Evolutionary conservation across 2,329 filamentous ascomycete species (phyloP).

Genomic region (Stachybotrys chartarum): DNA sequence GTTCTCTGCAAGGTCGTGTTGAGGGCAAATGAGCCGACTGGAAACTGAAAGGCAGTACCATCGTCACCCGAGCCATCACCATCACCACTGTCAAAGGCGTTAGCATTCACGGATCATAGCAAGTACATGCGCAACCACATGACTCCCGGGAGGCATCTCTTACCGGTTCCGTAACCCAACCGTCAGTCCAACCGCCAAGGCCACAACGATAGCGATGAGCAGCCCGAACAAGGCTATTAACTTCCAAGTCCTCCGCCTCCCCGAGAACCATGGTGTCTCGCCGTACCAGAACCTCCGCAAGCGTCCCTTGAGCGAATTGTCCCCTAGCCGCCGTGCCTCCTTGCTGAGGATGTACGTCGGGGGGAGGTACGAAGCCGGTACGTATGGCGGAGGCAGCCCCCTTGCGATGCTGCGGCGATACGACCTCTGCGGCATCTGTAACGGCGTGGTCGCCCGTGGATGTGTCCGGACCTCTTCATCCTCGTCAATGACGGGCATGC

Average conservation of each 20-base stretch:
- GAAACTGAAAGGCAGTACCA: constrained; percentile 34
- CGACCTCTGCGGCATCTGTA: constrained; percentile 21
- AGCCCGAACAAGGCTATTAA: constrained; percentile 20
- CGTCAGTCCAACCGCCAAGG: constrained; percentile 30
- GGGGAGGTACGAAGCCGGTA: constrained; percentile 9
- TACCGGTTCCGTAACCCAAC: constrained; percentile 31
- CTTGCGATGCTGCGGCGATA: constrained; percentile 13
- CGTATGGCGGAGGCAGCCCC: constrained; percentile 16
- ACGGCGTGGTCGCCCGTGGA: constrained; percentile 11
- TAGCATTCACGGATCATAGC: neutral
- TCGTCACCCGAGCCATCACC: neutral
- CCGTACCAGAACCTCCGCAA: neutral
- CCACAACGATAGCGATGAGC: constrained; percentile 23
- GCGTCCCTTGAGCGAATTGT: constrained; percentile 1
- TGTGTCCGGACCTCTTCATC: constrained; percentile 17
- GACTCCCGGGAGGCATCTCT: constrained; percentile 1
- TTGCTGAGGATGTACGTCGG: constrained; percentile 7
- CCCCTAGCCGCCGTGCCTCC: constrained; percentile 4
- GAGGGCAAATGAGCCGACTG: constrained; percentile 55
- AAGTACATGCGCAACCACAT: neutral
- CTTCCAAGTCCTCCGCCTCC: constrained; percentile 22
- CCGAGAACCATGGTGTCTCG: constrained; percentile 8
- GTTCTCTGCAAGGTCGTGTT: constrained; percentile 48
- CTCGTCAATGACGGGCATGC: constrained; percentile 31
- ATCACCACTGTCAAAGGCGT: neutral